Evolutionary conservation across 352 stramenopile species (phyloP), one percentile per base, ranked within the genome.

Genomic region (Hyaloperonospora brassicae): DNA sequence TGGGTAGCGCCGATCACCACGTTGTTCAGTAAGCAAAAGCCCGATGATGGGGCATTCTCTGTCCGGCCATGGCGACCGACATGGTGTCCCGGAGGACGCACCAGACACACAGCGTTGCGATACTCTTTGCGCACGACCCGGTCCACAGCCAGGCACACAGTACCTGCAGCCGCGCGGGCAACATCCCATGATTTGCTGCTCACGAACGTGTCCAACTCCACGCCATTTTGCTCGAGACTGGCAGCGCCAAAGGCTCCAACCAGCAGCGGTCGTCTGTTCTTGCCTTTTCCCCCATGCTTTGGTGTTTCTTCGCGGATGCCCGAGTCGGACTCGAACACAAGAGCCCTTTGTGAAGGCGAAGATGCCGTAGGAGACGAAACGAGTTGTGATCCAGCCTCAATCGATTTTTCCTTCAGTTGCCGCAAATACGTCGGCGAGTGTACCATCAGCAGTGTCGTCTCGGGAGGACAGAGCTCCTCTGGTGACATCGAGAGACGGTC

Each of bases 11-110:
- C 97, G 59, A 99, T 98, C 39, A 97, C 96, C 27, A 99, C 94
- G 64, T 98, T 99, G 73, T 99, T 99, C 35, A 99, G 72, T 30
- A 99, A 79, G 61, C 96, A 99, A 63, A 99, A 99, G 8, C 97
- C 97, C 56, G 76, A 91, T 13, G 84, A 92, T 9, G 78, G 76
- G 2, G 80, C 79, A 8, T 71, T 80, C 43, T 81, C 62, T 1
- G 80, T 86, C 39, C 81, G 79, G 2, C 84, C 84, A 54, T n/a
- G 41, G 49, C 40, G 34, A 1, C 84, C 84, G 30, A 89, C 93
- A 66, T 98, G 93, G 63, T 98, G 94, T 11, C 94, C 93, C 9
- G 93, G 93, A 27, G 93, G 93, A 27, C 93, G 78, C 25, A 97
- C 83, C 10, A 97, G 56, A 27, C 88, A 94, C 31, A 96, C 73